Percentiles rank a stretch among this genome's conserved stretches.
These are phyloP conservation scores for Streptanthus diversifolius DNA, from an alignment of 345 rosid genomes.

Conservation along the genomic window DNA sequence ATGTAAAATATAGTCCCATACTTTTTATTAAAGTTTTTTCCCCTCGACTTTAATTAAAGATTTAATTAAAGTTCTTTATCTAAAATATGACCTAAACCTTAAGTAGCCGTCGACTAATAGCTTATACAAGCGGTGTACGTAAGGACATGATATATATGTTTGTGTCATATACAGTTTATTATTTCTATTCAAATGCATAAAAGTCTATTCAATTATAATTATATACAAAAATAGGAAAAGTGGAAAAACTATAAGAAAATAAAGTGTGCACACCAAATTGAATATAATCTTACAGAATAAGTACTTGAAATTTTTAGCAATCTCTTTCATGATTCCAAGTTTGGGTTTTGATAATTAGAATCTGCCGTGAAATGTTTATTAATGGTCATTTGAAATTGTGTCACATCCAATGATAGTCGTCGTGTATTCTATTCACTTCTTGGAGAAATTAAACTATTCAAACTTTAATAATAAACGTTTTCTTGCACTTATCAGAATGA, in stretches of 20 bases:
- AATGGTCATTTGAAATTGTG: neutral
- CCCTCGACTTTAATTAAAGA: constrained; percentile 21
- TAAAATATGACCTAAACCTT: constrained; percentile 4
- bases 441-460: neutral
- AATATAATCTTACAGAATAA: neutral
- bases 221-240: neutral
- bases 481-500: neutral
- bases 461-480: neutral
- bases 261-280: neutral
- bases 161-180: neutral
- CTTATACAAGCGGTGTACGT: neutral
- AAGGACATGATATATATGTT: neutral
- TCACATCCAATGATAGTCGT: neutral
- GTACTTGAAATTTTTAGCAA: neutral
- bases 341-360: neutral
- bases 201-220: neutral
- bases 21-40: constrained; percentile 5
- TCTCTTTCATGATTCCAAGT: neutral
- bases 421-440: neutral
- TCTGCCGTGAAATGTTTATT: neutral
- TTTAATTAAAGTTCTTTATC: neutral
- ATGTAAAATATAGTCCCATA: neutral
- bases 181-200: neutral
- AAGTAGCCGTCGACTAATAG: constrained; percentile 6
- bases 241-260: neutral